phyloP scores from a whole-genome alignment of 345 rosid genomes.

The Boechera retrofracta region DNA sequence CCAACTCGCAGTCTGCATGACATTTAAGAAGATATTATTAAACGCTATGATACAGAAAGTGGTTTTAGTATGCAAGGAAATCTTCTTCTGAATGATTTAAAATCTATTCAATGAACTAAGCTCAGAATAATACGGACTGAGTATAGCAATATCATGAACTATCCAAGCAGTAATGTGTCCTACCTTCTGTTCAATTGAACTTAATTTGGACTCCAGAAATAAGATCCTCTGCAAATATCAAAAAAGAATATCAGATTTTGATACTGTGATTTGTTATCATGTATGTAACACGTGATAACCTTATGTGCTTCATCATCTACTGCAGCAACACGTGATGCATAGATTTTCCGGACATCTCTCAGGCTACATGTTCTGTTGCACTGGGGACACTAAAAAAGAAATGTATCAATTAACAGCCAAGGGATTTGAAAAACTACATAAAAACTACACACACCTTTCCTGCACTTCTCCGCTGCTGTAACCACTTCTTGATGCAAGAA shows the following conservation, averaged over 20 bases:
- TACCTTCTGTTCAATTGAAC: conserved; percentile 69
- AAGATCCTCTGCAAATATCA: conserved; percentile 58
- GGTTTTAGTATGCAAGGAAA: background rate
- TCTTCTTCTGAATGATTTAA: background rate
- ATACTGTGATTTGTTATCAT: conserved; percentile 1
- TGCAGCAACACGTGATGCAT: conserved; percentile 73
- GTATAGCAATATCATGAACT: conserved; percentile 7
- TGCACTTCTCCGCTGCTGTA: conserved; percentile 54
- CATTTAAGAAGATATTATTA: conserved; percentile 12
- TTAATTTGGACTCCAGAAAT: conserved; percentile 67
- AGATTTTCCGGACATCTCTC: conserved; percentile 74
- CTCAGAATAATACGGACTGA: background rate
- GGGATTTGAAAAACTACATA: conserved; percentile 11
- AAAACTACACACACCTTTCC: conserved; percentile 60
- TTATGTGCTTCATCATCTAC: conserved; percentile 75
- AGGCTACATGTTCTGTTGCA: conserved; percentile 65
- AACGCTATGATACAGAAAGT: background rate
- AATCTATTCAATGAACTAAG: conserved; percentile 7
- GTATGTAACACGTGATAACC: conserved; percentile 45
- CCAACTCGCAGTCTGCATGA: conserved; percentile 52
- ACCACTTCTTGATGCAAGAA: conserved; percentile 81
- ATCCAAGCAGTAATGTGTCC: background rate
- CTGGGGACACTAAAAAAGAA: conserved; percentile 73
- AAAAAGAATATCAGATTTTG: background rate
- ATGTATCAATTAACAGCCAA: too few relatives aligned